Base-by-base conservation (phyloP, 805 yeast species). In the Lachancea sp. region DNA sequence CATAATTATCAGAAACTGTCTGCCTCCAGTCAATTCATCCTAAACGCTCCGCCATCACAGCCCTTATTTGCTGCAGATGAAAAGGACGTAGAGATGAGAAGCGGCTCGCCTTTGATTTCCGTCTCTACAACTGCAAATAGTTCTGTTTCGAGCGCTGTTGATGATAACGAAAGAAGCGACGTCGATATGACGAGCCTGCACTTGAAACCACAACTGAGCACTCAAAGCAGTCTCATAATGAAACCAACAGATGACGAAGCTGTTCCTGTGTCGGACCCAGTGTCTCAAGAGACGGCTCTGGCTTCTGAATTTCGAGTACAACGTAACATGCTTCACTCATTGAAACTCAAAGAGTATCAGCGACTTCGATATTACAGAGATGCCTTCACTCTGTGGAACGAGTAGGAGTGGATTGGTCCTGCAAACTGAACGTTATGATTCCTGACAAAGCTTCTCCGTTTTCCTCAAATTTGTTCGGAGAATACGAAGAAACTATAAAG, bases 361-460 rank as follows among this genome's bases (percentile, higher is more conserved):
- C 52, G 45, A 12, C 44, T 61, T 15, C 53, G 61, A 30, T 49
- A 52, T 19, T 61, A 49, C 39, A 51, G 52, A 41, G 65, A 62
- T 38, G 41, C 59, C n/a, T 62, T 62, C 39, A 53, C 59, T 2
- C 36, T 57, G 39, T 56, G 48, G 44, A 16, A 4, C 15, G 18
- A 11, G 25, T 8, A 32, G 9, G 9, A 13, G n/a, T n/a, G n/a
- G n/a, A n/a, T n/a, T 17, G 15, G 17, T 16, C 17, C 16, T 32
- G 11, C 35, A 32, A 16, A 17, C 26, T 38, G 34, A 41, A 17
- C n/a, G 41, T 19, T 6, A 43, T 41, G 7, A 52, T 35, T 27
- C 50, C 49, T 5, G 51, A 44, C 25, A 32, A 17, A 10, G 31
- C 19, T n/a, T 35, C 38, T 3, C 12, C 11, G 15, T 38, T 45